Evolutionary conservation across 371 early-diverging fungal species (phyloP).

Genomic region (Umbelopsis sp.): DNA sequence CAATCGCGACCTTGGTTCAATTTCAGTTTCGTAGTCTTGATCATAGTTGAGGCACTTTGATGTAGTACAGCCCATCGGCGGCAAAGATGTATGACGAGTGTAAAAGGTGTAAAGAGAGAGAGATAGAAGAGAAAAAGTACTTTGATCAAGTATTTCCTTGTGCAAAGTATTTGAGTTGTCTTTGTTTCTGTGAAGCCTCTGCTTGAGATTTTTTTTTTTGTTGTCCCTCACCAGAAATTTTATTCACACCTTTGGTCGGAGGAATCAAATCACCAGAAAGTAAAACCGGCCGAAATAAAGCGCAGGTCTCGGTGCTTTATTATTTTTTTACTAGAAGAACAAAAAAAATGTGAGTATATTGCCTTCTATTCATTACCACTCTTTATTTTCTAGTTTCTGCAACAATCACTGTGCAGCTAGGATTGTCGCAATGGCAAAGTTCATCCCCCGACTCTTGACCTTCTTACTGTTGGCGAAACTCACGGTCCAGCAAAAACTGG

Average conservation of each 20-base stretch:
- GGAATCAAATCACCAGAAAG: too few relatives aligned
- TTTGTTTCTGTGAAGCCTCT: too few relatives aligned
- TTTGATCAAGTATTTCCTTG: too few relatives aligned
- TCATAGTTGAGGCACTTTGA: neutral
- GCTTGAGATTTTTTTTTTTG: too few relatives aligned
- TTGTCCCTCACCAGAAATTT: too few relatives aligned
- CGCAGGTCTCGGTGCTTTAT: too few relatives aligned
- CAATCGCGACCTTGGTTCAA: neutral
- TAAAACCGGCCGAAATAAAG: too few relatives aligned
- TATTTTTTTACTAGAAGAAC: too few relatives aligned
- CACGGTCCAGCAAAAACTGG: constrained; percentile 5
- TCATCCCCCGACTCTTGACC: constrained; percentile 1
- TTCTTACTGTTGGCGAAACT: neutral
- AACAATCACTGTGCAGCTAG: neutral
- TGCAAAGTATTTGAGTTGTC: too few relatives aligned
- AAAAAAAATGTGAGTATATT: too few relatives aligned
- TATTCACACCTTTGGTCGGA: too few relatives aligned
- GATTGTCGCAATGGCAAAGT: neutral
- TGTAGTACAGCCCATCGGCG: neutral
- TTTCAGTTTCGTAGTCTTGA: neutral
- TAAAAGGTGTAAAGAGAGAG: neutral
- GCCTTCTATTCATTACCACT: too few relatives aligned
- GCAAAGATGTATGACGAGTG: neutral
- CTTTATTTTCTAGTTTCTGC: neutral
- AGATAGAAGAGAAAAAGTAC: neutral